Evolutionary conservation across 352 stramenopile species (phyloP), one percentile per base, ranked within the genome.

Genomic region (Phytophthora parvispora): DNA sequence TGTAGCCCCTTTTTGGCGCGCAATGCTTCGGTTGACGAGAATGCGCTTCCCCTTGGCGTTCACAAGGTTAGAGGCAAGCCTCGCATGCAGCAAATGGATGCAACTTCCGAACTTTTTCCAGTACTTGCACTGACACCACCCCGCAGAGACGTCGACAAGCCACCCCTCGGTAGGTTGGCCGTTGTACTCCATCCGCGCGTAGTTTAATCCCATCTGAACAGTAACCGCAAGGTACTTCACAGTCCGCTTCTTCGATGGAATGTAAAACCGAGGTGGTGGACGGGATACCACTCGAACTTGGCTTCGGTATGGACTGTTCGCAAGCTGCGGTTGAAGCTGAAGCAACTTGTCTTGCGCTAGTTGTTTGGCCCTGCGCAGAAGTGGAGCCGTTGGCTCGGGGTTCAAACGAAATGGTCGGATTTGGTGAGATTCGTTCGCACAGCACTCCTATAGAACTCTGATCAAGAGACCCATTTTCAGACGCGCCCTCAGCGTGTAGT

Each of bases 41-140:
- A 56, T 29, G 7, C 28, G 20, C 28, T 51, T 34, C 0, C 9
- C 18, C 10, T 45, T 16, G 6, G 22, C 20, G 43, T 29, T 40
- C 1, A 31, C 42, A 31, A n/a, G 54, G 3, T 58, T 7, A 3
- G n/a, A 60, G 5, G 9, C 48, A 24, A 32, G 4, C 13, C 45
- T 42, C 32, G 27, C 18, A 42, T 47, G 50, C 2, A 60, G 49
- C 1, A 67, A 7, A 42, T 67, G 60, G 2, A 67, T 49, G 29
- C 60, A 65, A n/a, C 6, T 36, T 25, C 58, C 58, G n/a, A 67
- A 60, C 36, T 55, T 60, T 48, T 9, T 47, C 29, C 25, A 67
- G 38, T 60, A 67, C 6, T 13, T 47, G 20, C 60, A 67, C 15
- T 43, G 38, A 25, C 50, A 67, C 36, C 40, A 55, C 22, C 24